phyloP scores from a whole-genome alignment of 306 rosid species.

The Lotus japonicus region DNA sequence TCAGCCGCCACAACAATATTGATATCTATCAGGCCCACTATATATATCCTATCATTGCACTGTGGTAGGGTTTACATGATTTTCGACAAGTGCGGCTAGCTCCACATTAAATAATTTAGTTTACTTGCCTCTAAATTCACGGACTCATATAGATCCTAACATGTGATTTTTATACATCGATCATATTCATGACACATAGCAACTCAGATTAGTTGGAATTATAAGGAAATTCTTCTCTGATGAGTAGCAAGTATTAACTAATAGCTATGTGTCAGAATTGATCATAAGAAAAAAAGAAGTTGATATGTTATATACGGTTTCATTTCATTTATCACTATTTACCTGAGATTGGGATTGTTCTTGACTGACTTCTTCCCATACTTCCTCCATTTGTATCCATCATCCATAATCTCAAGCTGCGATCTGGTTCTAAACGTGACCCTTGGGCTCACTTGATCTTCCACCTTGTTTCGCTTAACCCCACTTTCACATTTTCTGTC shows the following conservation, averaged over 20 bases:
- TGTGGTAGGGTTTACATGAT: background rate
- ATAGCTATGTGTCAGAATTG: too few species aligned
- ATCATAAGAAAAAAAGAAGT: too few species aligned
- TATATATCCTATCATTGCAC: background rate
- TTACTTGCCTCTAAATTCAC: too few species aligned
- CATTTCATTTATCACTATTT: background rate
- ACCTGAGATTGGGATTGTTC: slow-evolving; percentile 70
- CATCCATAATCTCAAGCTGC: slow-evolving; percentile 63
- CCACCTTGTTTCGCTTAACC: slow-evolving; percentile 17
- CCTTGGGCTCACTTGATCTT: slow-evolving; percentile 20
- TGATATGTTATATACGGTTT: too few species aligned
- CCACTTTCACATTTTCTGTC: slow-evolving; percentile 28
- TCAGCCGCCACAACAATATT: slow-evolving; percentile 14
- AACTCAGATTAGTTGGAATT: too few species aligned
- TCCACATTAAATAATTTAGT: background rate
- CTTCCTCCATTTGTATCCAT: slow-evolving; percentile 85
- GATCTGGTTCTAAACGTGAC: slow-evolving; percentile 61
- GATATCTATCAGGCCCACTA: background rate
- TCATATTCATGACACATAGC: too few species aligned
- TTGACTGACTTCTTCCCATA: slow-evolving; percentile 73
- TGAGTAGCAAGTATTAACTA: too few species aligned
- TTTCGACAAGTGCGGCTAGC: background rate
- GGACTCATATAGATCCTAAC: too few species aligned
- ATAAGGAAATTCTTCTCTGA: too few species aligned
- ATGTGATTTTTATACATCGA: background rate